Conservation (phyloP, 805 yeast genomes). For the Saccharomyces eubayanus region DNA sequence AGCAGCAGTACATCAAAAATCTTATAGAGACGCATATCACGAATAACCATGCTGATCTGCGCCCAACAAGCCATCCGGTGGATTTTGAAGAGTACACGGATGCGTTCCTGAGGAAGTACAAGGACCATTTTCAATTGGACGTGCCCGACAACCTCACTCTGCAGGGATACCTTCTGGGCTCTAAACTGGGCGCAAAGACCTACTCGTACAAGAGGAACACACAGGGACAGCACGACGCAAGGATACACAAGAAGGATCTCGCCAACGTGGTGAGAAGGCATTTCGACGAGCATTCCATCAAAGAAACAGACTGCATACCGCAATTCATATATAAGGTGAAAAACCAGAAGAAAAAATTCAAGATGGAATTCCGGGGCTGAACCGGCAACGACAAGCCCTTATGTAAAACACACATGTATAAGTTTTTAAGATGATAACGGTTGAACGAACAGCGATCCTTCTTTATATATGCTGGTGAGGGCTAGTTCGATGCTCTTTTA, state of each 20-base stretch:
- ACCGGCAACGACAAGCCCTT: not conserved
- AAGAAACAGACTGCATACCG: slow-evolving; percentile 81
- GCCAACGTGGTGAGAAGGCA: slow-evolving; percentile 60
- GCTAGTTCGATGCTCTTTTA: not conserved
- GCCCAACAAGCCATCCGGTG: slow-evolving; percentile 44
- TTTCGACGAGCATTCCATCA: slow-evolving; percentile 48
- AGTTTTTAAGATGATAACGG: not conserved
- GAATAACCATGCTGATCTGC: slow-evolving; percentile 63
- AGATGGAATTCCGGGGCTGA: slow-evolving; percentile 29
- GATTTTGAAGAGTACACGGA: slow-evolving; percentile 63
- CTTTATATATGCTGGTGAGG: not conserved
- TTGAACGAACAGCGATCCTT: not conserved
- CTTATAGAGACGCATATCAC: slow-evolving; percentile 59
- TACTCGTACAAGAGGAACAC: slow-evolving; percentile 25
- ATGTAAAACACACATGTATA: not conserved
- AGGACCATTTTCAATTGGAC: slow-evolving; percentile 47
- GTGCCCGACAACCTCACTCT: slow-evolving; percentile 55
- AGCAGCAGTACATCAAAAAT: slow-evolving; percentile 59
- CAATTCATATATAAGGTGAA: slow-evolving; percentile 81
- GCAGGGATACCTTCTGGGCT: slow-evolving; percentile 61
- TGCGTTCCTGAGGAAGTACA: slow-evolving; percentile 60
- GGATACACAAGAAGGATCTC: slow-evolving; percentile 52
- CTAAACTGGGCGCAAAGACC: slow-evolving; percentile 69
- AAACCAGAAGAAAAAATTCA: slow-evolving; percentile 48
- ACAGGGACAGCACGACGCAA: slow-evolving; percentile 22